Conservation (phyloP, 176 grass and related monocot species). For the Bothriochloa decipiens region DNA sequence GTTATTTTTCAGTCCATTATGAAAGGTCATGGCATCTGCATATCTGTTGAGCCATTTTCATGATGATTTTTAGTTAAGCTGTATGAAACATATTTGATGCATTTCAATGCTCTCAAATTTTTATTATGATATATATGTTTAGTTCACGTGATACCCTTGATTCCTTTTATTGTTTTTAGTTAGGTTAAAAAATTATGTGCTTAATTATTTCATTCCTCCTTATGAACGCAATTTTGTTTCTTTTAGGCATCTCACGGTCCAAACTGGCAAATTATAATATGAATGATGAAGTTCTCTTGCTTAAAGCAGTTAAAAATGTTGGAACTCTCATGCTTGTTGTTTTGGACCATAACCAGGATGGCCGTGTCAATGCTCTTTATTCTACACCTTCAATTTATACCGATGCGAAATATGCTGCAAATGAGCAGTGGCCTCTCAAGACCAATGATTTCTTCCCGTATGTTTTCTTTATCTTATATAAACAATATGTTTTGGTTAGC, state of each 20-base stretch:
- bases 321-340: slow-evolving; percentile 35
- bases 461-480: slow-evolving; percentile 37
- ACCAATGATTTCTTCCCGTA: slow-evolving; percentile 98
- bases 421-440: slow-evolving; percentile 89
- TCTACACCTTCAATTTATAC: slow-evolving; percentile 99
- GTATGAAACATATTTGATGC: slow-evolving; percentile 29
- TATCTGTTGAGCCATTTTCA: background rate
- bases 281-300: background rate
- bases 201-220: background rate
- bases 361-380: slow-evolving; percentile 95
- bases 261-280: background rate
- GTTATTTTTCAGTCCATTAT: background rate
- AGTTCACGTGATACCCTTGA: slow-evolving; percentile 15
- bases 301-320: slow-evolving; percentile 15
- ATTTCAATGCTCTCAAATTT: background rate
- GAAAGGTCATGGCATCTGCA: background rate
- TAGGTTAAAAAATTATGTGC: background rate
- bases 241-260: background rate
- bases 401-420: slow-evolving; percentile 87
- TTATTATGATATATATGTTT: background rate
- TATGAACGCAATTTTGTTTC: background rate
- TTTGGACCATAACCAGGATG: slow-evolving; percentile 67
- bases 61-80: slow-evolving; percentile 32
- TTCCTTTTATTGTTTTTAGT: slow-evolving; percentile 5
- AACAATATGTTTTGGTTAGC: background rate